A percentile compares a stretch with the other conserved stretches of the same genome.
Evolutionary conservation across 805 yeast genomes (phyloP).

Genomic region (Hanseniaspora opuntiae): DNA sequence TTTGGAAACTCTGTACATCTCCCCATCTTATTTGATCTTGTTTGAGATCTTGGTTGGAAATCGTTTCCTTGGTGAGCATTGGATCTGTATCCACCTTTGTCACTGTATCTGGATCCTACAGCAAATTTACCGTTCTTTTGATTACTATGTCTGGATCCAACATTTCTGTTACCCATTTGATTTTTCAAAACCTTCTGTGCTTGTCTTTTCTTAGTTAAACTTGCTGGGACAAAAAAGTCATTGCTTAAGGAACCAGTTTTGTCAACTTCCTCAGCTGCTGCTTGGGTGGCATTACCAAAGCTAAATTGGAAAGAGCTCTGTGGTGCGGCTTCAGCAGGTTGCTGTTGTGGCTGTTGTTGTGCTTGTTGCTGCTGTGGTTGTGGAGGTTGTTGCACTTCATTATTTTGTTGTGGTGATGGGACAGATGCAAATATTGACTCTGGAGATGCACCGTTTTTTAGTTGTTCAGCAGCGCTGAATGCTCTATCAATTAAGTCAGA

Average conservation of each 20-base stretch:
- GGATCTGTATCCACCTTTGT: constrained; percentile 19
- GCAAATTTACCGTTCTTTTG: constrained; percentile 18
- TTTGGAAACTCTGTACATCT: constrained; percentile 63
- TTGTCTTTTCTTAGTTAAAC: constrained; percentile 10
- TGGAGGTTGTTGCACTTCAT: constrained; percentile 14
- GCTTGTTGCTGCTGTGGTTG: constrained; percentile 15
- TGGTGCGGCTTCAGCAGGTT: constrained; percentile 17
- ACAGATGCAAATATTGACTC: constrained; percentile 24
- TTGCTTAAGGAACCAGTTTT: constrained; percentile 3
- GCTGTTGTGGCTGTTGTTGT: constrained; percentile 14
- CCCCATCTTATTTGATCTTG: constrained; percentile 30
- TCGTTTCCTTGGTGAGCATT: constrained; percentile 23
- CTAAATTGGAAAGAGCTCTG: constrained; percentile 21
- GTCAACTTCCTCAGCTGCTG: constrained; percentile 12
- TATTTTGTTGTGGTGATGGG: constrained; percentile 11
- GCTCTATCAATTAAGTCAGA: constrained; percentile 44
- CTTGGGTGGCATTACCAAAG: constrained; percentile 13
- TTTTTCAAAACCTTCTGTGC: constrained; percentile 15
- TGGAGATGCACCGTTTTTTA: constrained; percentile 13
- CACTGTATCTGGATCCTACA: constrained; percentile 17
- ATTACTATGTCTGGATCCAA: constrained; percentile 17
- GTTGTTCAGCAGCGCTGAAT: constrained; percentile 31
- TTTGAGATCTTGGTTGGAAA: background rate
- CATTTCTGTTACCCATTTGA: constrained; percentile 6
- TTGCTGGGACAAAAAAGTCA: background rate